These are phyloP conservation scores for Forsythia suspensa DNA, from an alignment of 257 asterid species.

Conservation along the genomic window DNA sequence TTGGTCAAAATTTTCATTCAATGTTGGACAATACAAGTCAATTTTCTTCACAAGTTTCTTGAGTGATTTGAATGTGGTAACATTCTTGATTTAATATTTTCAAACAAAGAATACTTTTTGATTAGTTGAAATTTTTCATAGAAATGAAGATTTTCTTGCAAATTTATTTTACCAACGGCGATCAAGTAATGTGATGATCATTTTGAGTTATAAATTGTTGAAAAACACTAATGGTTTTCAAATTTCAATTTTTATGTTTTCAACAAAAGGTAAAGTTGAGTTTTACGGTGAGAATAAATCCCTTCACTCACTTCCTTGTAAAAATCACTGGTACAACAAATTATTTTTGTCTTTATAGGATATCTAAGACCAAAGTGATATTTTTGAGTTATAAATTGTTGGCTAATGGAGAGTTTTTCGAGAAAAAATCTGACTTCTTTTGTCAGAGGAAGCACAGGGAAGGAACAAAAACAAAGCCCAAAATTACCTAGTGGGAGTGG, in stretches of 20 bases:
- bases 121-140: neutral
- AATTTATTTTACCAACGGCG: neutral
- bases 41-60: neutral
- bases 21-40: no score
- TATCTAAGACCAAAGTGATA: neutral
- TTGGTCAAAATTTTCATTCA: no score
- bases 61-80: neutral
- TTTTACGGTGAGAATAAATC: neutral
- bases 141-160: neutral
- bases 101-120: no score
- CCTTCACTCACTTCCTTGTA: neutral
- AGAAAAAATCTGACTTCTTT: no score
- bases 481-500: neutral
- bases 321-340: neutral
- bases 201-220: no score
- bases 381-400: neutral
- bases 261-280: neutral
- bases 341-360: no score
- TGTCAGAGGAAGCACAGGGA: neutral
- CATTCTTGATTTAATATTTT: neutral
- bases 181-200: no score
- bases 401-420: neutral
- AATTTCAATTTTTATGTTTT: neutral
- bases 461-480: neutral
- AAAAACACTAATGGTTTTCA: no score